Percentiles rank a stretch among this genome's conserved stretches.
Evolutionary conservation across 2,329 filamentous ascomycete genomes (phyloP).

Genomic region (Trichocomaceae sp.): DNA sequence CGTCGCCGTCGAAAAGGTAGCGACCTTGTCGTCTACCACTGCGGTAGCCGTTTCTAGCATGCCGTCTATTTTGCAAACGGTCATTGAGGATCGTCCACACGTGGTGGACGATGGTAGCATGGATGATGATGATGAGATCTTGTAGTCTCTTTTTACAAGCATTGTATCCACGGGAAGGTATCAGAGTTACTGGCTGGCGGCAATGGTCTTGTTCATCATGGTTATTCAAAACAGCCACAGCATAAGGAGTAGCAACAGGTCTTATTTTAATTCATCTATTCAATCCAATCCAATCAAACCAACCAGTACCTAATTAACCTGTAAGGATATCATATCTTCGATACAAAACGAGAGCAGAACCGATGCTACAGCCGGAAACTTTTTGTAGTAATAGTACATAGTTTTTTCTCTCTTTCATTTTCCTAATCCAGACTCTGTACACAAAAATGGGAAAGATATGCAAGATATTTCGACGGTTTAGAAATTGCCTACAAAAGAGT

Average conservation of each 20-base stretch:
- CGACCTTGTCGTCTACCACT: background rate
- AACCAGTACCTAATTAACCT: background rate
- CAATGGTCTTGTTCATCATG: background rate
- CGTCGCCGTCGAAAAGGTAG: background rate
- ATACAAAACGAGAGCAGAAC: background rate
- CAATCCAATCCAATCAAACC: background rate
- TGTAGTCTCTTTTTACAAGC: background rate
- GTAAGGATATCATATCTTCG: background rate
- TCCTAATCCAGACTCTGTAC: background rate
- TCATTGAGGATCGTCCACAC: background rate
- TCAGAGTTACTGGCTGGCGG: background rate
- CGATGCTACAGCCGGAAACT: background rate
- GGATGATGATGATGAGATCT: slow-evolving; percentile 3
- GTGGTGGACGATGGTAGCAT: slow-evolving; percentile 2
- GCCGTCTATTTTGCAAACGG: slow-evolving; percentile 6
- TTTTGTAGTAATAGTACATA: background rate
- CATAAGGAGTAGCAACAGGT: background rate
- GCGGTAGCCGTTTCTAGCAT: background rate
- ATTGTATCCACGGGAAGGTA: too few relatives aligned
- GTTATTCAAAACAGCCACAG: background rate
- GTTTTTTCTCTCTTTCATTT: background rate
- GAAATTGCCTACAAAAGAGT: background rate
- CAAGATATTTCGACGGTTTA: background rate
- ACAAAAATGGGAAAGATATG: background rate
- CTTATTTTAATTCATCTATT: background rate